Conservation (phyloP, 768 basidiomycete genomes). For the Amyloporia xantha region DNA sequence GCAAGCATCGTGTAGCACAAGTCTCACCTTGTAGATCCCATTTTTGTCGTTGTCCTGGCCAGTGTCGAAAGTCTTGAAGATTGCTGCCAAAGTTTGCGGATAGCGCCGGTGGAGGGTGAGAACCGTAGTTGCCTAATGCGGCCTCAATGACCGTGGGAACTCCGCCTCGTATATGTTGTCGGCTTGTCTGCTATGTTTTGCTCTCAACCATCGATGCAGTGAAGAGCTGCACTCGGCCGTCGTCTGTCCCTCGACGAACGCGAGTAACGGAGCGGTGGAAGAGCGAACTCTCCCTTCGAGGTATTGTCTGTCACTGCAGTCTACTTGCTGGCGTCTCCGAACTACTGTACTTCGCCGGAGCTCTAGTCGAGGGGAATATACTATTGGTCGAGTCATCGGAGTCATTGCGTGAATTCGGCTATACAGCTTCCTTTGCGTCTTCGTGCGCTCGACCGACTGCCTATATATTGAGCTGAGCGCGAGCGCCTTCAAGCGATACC, state of each 20-base stretch:
- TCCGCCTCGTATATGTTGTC: not conserved
- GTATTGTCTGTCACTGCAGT: conserved; percentile 10
- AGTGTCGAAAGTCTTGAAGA: conserved; percentile 25
- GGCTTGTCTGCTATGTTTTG: not conserved
- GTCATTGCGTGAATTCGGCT: conserved; percentile 1
- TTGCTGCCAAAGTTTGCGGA: conserved; percentile 13
- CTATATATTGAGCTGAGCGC: not conserved
- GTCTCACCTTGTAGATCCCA: conserved; percentile 78
- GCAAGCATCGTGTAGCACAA: conserved; percentile 2
- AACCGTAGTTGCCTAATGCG: not conserved
- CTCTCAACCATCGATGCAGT: conserved; percentile 38
- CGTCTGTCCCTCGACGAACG: conserved; percentile 28
- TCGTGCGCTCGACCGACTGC: not conserved
- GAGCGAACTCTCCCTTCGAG: conserved; percentile 25
- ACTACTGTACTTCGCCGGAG: conserved; percentile 12
- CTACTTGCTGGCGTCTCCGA: conserved; percentile 14
- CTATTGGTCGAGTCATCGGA: not conserved
- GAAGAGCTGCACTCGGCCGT: conserved; percentile 41
- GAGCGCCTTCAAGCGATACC: not conserved
- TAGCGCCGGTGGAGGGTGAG: conserved; percentile 1
- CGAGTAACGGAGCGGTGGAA: conserved; percentile 65
- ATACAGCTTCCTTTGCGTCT: too few species aligned
- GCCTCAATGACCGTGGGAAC: conserved; percentile 10
- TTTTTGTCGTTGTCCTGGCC: conserved; percentile 40
- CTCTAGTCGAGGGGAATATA: conserved; percentile 18